Evolutionary conservation across 257 asterid species (phyloP).

Genomic region (Solanum chiquidenum): DNA sequence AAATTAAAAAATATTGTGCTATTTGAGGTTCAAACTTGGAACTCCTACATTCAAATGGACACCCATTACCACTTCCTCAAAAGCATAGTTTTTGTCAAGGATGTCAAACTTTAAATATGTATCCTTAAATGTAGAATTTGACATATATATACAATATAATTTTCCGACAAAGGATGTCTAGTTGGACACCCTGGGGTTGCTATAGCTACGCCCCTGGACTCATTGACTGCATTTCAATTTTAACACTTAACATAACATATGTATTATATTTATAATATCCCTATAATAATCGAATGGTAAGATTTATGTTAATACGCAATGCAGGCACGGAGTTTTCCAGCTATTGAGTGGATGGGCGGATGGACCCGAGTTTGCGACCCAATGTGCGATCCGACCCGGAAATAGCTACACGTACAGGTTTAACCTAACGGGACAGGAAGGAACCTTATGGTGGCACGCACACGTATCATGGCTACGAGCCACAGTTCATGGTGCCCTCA

Average conservation of each 20-base stretch:
- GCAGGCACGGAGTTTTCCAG: conserved; percentile 52
- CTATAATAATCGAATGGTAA: background rate
- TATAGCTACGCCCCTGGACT: too few species aligned
- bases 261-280: too few species aligned
- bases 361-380: conserved; percentile 53
- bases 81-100: too few species aligned
- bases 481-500: conserved; percentile 53
- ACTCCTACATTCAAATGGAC: background rate
- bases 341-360: conserved; percentile 54
- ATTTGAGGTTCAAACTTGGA: background rate
- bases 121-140: too few species aligned
- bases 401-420: conserved; percentile 31
- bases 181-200: too few species aligned
- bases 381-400: conserved; percentile 43
- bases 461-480: conserved; percentile 56
- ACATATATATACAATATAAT: too few species aligned
- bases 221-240: background rate
- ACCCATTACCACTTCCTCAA: too few species aligned
- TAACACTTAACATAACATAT: background rate
- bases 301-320: background rate
- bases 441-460: conserved; percentile 12
- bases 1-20: background rate
- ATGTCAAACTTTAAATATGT: too few species aligned
- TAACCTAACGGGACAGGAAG: conserved; percentile 42
- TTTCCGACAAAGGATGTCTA: too few species aligned